Evolutionary conservation across 1,139 yeast species (phyloP).

Genomic region (Kodamaea alishanica): DNA sequence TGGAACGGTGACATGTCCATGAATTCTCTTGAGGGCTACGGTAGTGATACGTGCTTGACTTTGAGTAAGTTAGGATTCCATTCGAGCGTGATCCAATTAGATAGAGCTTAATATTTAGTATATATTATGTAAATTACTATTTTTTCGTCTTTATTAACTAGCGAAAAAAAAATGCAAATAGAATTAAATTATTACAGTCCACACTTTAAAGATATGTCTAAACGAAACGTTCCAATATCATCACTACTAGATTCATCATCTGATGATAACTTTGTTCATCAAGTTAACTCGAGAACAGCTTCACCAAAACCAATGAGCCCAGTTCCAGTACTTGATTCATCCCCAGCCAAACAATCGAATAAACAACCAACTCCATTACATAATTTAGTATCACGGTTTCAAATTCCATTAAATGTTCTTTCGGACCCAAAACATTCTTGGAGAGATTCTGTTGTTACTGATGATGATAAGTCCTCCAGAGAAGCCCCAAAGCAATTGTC

Average conservation of each 20-base stretch:
- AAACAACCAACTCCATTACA: conserved; percentile 6
- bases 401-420: conserved; percentile 13
- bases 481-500: conserved; percentile 9
- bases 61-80: conserved; percentile 74
- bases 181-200: too few species aligned
- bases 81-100: conserved; percentile 63
- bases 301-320: conserved; percentile 1
- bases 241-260: conserved; percentile 16
- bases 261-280: conserved; percentile 4
- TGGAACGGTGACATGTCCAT: conserved; percentile 90
- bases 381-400: conserved; percentile 14
- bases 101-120: conserved; percentile 50
- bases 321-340: too few species aligned
- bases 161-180: neutral
- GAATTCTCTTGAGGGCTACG: conserved; percentile 84
- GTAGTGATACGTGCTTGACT: conserved; percentile 80
- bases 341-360: neutral
- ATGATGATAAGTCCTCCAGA: conserved; percentile 5
- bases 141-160: neutral
- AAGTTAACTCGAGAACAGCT: conserved; percentile 4
- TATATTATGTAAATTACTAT: too few species aligned
- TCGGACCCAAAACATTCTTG: conserved; percentile 1
- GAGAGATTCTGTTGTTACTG: conserved; percentile 3
- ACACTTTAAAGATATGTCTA: conserved; percentile 6
- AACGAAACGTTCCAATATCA: conserved; percentile 19